A percentile compares a stretch with the other conserved stretches of the same genome.
These are phyloP conservation scores for Podaxis sp. DNA, from an alignment of 768 basidiomycete species.

Conservation along the genomic window DNA sequence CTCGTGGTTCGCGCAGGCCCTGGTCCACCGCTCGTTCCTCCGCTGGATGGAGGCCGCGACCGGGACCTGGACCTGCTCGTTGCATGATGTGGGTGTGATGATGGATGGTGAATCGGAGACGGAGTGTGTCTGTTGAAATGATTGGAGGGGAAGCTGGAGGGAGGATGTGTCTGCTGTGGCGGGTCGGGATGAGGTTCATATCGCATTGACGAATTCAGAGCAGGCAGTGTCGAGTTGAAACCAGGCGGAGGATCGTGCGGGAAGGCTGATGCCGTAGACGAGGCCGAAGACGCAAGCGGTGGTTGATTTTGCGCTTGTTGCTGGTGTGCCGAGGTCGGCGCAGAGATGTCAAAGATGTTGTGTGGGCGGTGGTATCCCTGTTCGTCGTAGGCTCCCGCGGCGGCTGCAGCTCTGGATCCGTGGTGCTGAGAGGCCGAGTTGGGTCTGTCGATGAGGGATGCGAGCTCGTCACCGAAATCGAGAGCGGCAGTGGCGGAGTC, in stretches of 20 bases:
- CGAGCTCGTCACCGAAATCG: slow-evolving; percentile 73
- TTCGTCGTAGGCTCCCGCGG: slow-evolving; percentile 13
- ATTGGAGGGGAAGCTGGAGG: slow-evolving; percentile 14
- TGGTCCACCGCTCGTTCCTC: slow-evolving; percentile 25
- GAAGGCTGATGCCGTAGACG: slow-evolving; percentile 18
- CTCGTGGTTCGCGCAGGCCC: slow-evolving; percentile 58
- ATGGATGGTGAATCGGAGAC: slow-evolving; percentile 29
- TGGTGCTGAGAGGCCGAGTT: slow-evolving; percentile 17
- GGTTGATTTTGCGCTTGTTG: slow-evolving; percentile 31
- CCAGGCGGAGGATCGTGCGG: slow-evolving; percentile 30
- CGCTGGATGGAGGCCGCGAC: slow-evolving; percentile 18
- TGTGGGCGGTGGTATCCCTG: slow-evolving; percentile 30
- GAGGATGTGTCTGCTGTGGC: slow-evolving; percentile 18
- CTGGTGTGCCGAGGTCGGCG: slow-evolving; percentile 32
- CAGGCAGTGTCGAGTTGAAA: slow-evolving; percentile 52
- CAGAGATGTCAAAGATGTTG: slow-evolving; percentile 66
- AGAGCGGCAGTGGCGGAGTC: slow-evolving; percentile 28
- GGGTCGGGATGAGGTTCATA: slow-evolving; percentile 47
- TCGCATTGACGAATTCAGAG: slow-evolving; percentile 51
- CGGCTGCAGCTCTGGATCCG: slow-evolving; percentile 8
- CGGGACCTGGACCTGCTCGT: slow-evolving; percentile 20
- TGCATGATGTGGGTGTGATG: slow-evolving; percentile 15
- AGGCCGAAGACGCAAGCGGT: slow-evolving; percentile 10
- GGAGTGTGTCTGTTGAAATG: slow-evolving; percentile 33
- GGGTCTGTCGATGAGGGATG: slow-evolving; percentile 44